These are phyloP conservation scores for Spergularia marina DNA, from an alignment of 148 eudicot species.

Conservation along the genomic window DNA sequence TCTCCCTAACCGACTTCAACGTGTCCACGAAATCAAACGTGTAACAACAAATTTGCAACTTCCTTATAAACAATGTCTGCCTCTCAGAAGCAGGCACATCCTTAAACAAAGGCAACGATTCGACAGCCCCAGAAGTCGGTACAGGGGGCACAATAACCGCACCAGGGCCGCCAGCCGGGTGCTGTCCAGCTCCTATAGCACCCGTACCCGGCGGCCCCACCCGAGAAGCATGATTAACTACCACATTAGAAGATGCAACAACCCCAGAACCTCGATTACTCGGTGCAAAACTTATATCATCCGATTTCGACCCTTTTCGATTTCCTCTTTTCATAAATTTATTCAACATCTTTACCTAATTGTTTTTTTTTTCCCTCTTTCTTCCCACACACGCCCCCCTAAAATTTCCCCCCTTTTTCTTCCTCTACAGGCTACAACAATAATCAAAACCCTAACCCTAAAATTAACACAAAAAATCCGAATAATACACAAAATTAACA, in stretches of 20 bases:
- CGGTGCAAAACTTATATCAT: conserved; percentile 36
- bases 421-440: too few relatives aligned
- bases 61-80: conserved; percentile 47
- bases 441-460: conserved; percentile 39
- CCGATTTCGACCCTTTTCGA: conserved; percentile 49
- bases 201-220: conserved; percentile 37
- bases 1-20: conserved; percentile 57
- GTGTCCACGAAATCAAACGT: conserved; percentile 60
- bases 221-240: conserved; percentile 64
- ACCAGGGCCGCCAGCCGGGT: conserved; percentile 20
- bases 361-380: neutral
- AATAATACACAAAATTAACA: conserved; percentile 3
- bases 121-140: conserved; percentile 41
- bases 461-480: neutral
- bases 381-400: neutral
- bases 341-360: conserved; percentile 46
- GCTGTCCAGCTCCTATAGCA: conserved; percentile 28
- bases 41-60: conserved; percentile 55
- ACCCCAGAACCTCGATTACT: conserved; percentile 38
- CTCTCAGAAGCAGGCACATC: conserved; percentile 56
- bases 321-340: conserved; percentile 67
- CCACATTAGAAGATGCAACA: conserved; percentile 45
- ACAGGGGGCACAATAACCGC: conserved; percentile 18
- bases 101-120: conserved; percentile 53
- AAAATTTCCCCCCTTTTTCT: neutral